Evolutionary conservation across 1,284 basidiomycete species (phyloP), one percentile per base, ranked within the genome.

Genomic region (Melampsora abietis-canadensis): DNA sequence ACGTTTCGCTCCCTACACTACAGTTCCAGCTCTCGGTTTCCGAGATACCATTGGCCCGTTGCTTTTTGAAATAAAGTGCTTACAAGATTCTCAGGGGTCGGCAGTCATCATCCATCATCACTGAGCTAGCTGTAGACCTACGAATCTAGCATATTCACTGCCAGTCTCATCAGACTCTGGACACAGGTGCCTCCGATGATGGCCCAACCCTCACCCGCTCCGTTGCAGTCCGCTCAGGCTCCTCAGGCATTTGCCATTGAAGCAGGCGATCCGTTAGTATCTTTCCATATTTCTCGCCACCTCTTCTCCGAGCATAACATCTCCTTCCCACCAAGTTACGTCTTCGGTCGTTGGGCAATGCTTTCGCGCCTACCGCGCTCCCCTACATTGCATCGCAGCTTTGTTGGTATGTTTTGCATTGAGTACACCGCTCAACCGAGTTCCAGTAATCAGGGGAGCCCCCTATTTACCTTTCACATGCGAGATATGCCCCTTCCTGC

Each of bases 201-300:
- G 51, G 51, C 51, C 51, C 51, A 54, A 54, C 27, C 51, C n/a
- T 27, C 51, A 54, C 51, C 19, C n/a, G 27, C 51, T 54, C n/a
- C 51, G 1, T 54, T 27, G n/a, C 51, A 54, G 51, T 27, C 51
- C 8, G 51, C 51, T 21, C 51, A 54, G 27, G 51, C 51, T n/a
- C 19, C 51, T 54, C 51, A 54, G 51, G 15, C 51, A 54, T 54
- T 54, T 21, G 51, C 51, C 51, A 54, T 54, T n/a, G 51, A 54
- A n/a, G n/a, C 51, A 54, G 51, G 51, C 51, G 51, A 54, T n/a
- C 51, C 51, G 51, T 54, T 54, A 54, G 51, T 54, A 21, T 54
- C 19, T 27, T 54, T 21, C 21, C 27, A 27, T 54, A 6, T 19
- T 54, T n/a, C 17, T 54, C 27, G n/a, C 27, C 17, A 8, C 27